phyloP scores from a whole-genome alignment of 2,329 filamentous ascomycete species.

The Zasmidium citrigriseum region DNA sequence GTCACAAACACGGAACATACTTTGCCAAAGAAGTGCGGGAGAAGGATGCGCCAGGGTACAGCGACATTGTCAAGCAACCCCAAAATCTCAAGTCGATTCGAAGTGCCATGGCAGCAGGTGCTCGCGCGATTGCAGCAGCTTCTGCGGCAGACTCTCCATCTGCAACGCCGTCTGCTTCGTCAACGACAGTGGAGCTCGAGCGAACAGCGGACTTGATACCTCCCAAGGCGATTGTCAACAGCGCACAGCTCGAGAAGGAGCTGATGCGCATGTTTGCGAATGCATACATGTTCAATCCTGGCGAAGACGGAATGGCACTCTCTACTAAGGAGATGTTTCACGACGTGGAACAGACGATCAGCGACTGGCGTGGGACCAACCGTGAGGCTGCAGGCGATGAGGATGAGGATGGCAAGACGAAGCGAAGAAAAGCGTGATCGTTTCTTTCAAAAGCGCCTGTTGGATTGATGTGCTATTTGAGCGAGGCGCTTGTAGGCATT shows the following conservation, averaged over 20 bases:
- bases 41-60: slow-evolving; percentile 54
- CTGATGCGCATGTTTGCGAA: slow-evolving; percentile 97
- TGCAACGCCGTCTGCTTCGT: slow-evolving; percentile 49
- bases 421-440: slow-evolving; percentile 24
- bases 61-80: slow-evolving; percentile 53
- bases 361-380: slow-evolving; percentile 74
- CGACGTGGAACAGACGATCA: slow-evolving; percentile 78
- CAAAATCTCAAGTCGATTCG: slow-evolving; percentile 55
- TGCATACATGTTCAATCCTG: slow-evolving; percentile 96
- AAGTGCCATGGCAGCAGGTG: slow-evolving; percentile 48
- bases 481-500: slow-evolving; percentile 1
- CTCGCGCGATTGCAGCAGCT: slow-evolving; percentile 60
- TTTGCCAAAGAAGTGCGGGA: slow-evolving; percentile 52
- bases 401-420: slow-evolving; percentile 31
- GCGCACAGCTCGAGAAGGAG: slow-evolving; percentile 87
- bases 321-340: slow-evolving; percentile 88
- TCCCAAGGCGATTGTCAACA: slow-evolving; percentile 89
- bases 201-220: slow-evolving; percentile 77
- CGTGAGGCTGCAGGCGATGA: slow-evolving; percentile 30
- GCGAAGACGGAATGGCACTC: slow-evolving; percentile 84
- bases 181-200: slow-evolving; percentile 60
- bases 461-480: slow-evolving; percentile 1
- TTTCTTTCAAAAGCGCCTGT: background rate
- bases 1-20: slow-evolving; percentile 54
- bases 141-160: slow-evolving; percentile 56